phyloP scores from a whole-genome alignment of 2,329 filamentous ascomycete genomes.

The Epichloe brachyelytri region DNA sequence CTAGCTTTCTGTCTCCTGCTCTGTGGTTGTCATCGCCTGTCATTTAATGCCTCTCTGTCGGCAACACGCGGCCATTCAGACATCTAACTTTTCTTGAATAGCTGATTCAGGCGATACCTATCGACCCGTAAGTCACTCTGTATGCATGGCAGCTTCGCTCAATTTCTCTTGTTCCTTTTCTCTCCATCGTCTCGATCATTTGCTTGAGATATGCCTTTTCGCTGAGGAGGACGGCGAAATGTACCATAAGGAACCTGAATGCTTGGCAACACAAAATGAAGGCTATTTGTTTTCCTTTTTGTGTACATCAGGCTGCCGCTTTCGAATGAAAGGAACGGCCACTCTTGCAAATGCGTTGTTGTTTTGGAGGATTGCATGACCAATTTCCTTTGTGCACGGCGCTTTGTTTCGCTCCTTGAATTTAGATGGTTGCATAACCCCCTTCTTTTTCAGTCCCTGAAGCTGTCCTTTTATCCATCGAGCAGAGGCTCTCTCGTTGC shows the following conservation, averaged over 20 bases:
- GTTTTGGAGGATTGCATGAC: not conserved
- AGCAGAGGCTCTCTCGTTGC: not conserved
- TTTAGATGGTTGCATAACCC: not conserved
- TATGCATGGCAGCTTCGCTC: not conserved
- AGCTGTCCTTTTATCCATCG: not conserved
- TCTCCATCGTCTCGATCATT: not conserved
- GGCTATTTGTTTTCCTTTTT: not conserved
- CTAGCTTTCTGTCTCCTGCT: constrained; percentile 6
- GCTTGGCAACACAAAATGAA: not conserved
- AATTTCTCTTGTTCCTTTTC: constrained; percentile 1
- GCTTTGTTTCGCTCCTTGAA: not conserved
- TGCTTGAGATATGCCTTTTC: not conserved
- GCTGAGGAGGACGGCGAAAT: too few relatives aligned
- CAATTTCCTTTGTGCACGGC: not conserved
- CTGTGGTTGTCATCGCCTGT: not conserved
- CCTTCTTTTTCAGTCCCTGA: not conserved
- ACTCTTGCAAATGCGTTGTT: not conserved
- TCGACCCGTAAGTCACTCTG: constrained; percentile 38
- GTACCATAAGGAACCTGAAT: too few relatives aligned
- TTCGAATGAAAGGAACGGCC: not conserved
- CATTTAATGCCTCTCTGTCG: not conserved
- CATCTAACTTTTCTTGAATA: constrained; percentile 32
- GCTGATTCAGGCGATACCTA: constrained; percentile 49
- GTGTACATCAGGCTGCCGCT: not conserved
- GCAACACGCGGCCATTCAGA: constrained; percentile 8